Conservation (phyloP, 129 eudicot species). For the Smallanthus sonchifolius region DNA sequence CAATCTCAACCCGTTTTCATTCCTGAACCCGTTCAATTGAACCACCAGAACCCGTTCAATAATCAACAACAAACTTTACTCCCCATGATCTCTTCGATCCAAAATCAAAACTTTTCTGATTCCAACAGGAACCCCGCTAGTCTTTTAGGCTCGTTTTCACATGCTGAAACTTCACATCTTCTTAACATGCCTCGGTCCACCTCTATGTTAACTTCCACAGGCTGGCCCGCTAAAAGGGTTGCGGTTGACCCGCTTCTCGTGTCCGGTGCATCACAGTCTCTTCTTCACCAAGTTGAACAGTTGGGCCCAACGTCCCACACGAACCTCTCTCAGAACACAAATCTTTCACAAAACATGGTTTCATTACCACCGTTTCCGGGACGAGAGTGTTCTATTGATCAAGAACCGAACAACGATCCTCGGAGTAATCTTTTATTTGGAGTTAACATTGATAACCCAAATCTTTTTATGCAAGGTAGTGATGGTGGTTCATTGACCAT, state of each 20-base stretch:
- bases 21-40: conserved; percentile 33
- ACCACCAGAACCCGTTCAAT: conserved; percentile 43
- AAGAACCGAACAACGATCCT: conserved; percentile 40
- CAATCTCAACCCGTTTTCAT: conserved; percentile 36
- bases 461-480: conserved; percentile 52
- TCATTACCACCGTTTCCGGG: conserved; percentile 78
- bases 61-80: conserved; percentile 35
- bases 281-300: conserved; percentile 54
- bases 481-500: conserved; percentile 40
- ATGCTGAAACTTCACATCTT: conserved; percentile 51
- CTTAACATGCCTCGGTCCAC: conserved; percentile 46
- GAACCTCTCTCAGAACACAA: conserved; percentile 38
- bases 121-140: conserved; percentile 40
- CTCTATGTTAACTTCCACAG: conserved; percentile 48
- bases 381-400: conserved; percentile 56
- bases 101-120: conserved; percentile 46
- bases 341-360: conserved; percentile 39
- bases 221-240: conserved; percentile 69
- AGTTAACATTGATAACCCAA: conserved; percentile 46
- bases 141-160: conserved; percentile 64
- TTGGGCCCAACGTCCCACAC: conserved; percentile 44
- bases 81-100: conserved; percentile 26
- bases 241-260: conserved; percentile 61
- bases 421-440: conserved; percentile 67
- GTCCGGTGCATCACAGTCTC: conserved; percentile 44